Evolutionary conservation across 148 eudicot species (phyloP).

Genomic region (Vaccinium macrocarpon): DNA sequence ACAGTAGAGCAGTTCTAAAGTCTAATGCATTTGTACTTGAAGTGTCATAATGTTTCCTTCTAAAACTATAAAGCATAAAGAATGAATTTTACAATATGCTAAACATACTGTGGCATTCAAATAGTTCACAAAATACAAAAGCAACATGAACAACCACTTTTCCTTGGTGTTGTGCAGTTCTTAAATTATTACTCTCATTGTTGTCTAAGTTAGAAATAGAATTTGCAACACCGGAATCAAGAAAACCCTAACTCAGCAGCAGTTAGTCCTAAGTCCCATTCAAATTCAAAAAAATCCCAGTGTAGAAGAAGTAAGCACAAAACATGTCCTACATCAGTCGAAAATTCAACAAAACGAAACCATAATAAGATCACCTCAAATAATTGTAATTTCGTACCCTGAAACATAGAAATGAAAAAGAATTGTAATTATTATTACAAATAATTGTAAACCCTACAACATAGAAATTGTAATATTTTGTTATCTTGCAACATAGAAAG

Average conservation of each 20-base stretch:
- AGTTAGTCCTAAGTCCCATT: neutral
- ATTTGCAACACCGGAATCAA: neutral
- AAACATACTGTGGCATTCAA: neutral
- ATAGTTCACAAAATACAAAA: neutral
- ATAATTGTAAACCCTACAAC: too few species aligned
- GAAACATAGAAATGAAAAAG: neutral
- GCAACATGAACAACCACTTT: neutral
- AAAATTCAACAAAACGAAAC: neutral
- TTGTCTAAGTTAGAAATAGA: neutral
- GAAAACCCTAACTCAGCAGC: neutral
- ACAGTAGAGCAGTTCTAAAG: neutral
- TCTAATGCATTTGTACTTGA: neutral
- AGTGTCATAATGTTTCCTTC: neutral
- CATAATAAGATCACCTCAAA: neutral
- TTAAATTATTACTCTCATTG: neutral
- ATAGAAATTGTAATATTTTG: too few species aligned
- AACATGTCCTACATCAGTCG: neutral
- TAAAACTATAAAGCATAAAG: neutral
- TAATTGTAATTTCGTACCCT: neutral
- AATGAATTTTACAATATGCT: neutral
- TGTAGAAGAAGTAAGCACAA: neutral
- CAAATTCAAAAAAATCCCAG: neutral
- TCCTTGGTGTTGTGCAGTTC: neutral
- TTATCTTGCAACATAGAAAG: too few species aligned
- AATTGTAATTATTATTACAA: too few species aligned